Conservation (phyloP, 352 stramenopile genomes). For the Blastocystis sp. region DNA sequence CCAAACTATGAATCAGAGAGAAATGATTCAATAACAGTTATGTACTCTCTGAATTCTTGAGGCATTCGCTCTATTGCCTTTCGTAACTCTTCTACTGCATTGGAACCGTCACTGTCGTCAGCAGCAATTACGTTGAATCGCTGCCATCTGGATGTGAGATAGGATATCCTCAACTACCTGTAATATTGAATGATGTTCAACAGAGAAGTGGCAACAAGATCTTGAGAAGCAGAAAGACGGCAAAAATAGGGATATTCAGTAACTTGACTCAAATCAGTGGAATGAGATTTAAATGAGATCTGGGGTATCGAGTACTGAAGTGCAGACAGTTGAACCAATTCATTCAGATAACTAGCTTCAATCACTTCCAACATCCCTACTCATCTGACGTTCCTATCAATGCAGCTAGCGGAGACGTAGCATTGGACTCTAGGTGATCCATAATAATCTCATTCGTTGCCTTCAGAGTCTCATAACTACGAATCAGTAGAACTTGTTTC, state of each 20-base stretch:
- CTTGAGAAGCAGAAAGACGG: slow-evolving; percentile 29
- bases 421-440: background rate
- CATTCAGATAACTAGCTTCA: slow-evolving; percentile 28
- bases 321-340: slow-evolving; percentile 17
- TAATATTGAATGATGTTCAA: slow-evolving; percentile 48
- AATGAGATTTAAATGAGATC: slow-evolving; percentile 16
- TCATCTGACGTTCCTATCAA: slow-evolving; percentile 11
- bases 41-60: slow-evolving; percentile 24
- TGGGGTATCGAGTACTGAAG: background rate
- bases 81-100: slow-evolving; percentile 4
- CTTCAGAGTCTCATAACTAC: slow-evolving; percentile 13
- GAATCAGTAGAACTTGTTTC: background rate
- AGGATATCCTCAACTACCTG: background rate
- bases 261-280: background rate
- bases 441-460: background rate
- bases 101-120: slow-evolving; percentile 39
- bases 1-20: slow-evolving; percentile 1
- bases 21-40: background rate
- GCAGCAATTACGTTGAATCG: slow-evolving; percentile 47
- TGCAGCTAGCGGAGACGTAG: background rate
- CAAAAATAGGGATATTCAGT: background rate
- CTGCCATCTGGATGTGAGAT: background rate
- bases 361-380: background rate
- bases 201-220: slow-evolving; percentile 10
- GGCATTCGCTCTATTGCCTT: slow-evolving; percentile 7